phyloP scores from a whole-genome alignment of 2,329 filamentous ascomycete species.

The Lasiodiplodia hormozganensis region DNA sequence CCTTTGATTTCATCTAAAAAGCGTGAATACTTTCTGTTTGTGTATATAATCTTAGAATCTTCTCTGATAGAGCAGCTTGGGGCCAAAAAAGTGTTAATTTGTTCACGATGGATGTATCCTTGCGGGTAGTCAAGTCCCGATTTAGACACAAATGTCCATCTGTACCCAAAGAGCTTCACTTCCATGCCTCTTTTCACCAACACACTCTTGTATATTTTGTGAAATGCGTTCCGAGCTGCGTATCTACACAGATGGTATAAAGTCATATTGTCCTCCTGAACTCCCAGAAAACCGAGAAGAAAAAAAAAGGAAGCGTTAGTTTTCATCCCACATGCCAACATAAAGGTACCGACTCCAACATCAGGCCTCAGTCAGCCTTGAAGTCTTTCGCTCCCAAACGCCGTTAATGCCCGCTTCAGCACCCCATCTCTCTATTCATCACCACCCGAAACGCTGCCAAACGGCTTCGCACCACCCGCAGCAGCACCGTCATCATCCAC shows the following conservation, averaged over 20 bases:
- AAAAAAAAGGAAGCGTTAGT: background rate
- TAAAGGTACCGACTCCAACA: background rate
- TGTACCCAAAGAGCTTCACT: background rate
- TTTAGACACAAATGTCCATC: background rate
- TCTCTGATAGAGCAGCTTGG: background rate
- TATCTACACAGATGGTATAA: background rate
- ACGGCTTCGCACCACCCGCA: background rate
- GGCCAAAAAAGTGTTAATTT: background rate
- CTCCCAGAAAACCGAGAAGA: background rate
- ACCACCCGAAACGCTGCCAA: background rate
- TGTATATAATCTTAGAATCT: background rate
- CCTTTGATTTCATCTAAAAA: slow-evolving; percentile 76
- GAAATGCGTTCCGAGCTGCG: background rate
- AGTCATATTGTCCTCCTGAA: background rate
- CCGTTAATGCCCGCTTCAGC: background rate
- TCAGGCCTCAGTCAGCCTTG: background rate
- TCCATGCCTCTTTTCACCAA: background rate
- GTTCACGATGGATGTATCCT: background rate
- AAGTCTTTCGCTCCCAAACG: background rate
- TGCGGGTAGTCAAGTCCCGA: background rate
- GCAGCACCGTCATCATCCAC: background rate
- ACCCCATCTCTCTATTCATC: background rate
- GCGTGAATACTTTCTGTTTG: background rate
- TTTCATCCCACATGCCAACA: background rate
- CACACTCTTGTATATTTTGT: background rate